These are phyloP conservation scores for Sporodiniella umbellata DNA, from an alignment of 371 early-diverging fungal genomes.

Conservation along the genomic window DNA sequence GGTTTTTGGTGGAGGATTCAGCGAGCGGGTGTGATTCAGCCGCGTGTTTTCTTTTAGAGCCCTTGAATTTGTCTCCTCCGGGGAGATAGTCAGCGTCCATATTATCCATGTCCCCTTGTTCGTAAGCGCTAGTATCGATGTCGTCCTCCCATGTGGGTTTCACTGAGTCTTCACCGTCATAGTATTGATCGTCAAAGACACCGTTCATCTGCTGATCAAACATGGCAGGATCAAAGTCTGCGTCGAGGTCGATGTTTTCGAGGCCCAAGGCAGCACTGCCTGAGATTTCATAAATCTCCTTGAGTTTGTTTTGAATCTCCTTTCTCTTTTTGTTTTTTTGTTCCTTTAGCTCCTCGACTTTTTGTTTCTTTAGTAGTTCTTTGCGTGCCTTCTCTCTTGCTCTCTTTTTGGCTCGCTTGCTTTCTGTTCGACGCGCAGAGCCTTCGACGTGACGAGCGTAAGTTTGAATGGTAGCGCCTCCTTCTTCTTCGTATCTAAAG, in stretches of 20 bases:
- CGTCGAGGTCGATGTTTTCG: slow-evolving; percentile 80
- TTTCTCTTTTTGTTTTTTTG: slow-evolving; percentile 86
- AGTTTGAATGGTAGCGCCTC: slow-evolving; percentile 57
- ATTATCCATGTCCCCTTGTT: slow-evolving; percentile 65
- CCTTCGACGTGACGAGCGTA: slow-evolving; percentile 80
- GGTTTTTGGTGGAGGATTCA: slow-evolving; percentile 9
- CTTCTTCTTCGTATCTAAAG: slow-evolving; percentile 91
- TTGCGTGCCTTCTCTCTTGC: slow-evolving; percentile 69
- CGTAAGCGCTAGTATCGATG: slow-evolving; percentile 38
- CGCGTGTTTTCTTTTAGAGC: neutral
- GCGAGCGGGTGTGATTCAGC: neutral
- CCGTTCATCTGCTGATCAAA: slow-evolving; percentile 81
- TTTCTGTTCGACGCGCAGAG: slow-evolving; percentile 69
- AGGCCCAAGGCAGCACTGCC: slow-evolving; percentile 72
- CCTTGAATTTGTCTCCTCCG: slow-evolving; percentile 49
- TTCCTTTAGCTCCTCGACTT: slow-evolving; percentile 83
- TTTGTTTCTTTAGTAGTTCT: slow-evolving; percentile 58
- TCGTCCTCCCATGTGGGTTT: slow-evolving; percentile 90
- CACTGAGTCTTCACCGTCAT: slow-evolving; percentile 42
- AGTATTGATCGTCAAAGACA: slow-evolving; percentile 76
- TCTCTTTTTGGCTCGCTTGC: slow-evolving; percentile 69
- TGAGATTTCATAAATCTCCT: slow-evolving; percentile 81
- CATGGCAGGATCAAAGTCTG: slow-evolving; percentile 85
- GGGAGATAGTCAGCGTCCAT: slow-evolving; percentile 92
- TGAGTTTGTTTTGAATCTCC: slow-evolving; percentile 74